Percentiles rank a stretch among this genome's conserved stretches.
Conservation (phyloP, 495 filamentous ascomycete genomes). For the Lineolata rhizophorae region DNA sequence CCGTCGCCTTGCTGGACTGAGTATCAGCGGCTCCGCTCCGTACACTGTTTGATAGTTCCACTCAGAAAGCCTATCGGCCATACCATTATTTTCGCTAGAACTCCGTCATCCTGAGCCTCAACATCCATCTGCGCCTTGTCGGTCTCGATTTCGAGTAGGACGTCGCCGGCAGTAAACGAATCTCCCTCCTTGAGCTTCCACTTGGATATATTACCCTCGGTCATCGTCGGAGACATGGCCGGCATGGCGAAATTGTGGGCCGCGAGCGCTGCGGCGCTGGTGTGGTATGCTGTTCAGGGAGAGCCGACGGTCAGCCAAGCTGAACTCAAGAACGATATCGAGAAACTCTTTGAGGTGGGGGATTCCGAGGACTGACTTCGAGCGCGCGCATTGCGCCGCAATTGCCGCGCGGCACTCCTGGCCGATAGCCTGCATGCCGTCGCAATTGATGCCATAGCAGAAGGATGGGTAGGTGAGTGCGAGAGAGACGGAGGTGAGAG, state of each 20-base stretch:
- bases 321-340: slow-evolving; percentile 2
- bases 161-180: slow-evolving; percentile 53
- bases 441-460: slow-evolving; percentile 13
- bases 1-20: slow-evolving; percentile 32
- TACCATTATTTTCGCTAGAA: slow-evolving; percentile 53
- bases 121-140: slow-evolving; percentile 83
- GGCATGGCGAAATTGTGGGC: slow-evolving; percentile 72
- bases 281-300: slow-evolving; percentile 50
- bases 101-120: slow-evolving; percentile 67
- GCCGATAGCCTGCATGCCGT: slow-evolving; percentile 11
- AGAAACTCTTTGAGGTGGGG: slow-evolving; percentile 8
- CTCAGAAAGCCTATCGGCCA: slow-evolving; percentile 1
- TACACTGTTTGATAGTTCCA: not conserved
- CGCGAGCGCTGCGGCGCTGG: slow-evolving; percentile 32
- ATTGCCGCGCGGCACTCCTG: slow-evolving; percentile 10
- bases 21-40: slow-evolving; percentile 2
- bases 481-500: not conserved
- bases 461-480: not conserved
- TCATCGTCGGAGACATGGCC: slow-evolving; percentile 73
- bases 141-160: slow-evolving; percentile 68
- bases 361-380: slow-evolving; percentile 11
- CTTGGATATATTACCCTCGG: slow-evolving; percentile 55
- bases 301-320: slow-evolving; percentile 3
- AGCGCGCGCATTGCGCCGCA: slow-evolving; percentile 7
- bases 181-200: slow-evolving; percentile 66